These are phyloP conservation scores for Suhomyces faveliae DNA, from an alignment of 805 yeast species.

Conservation along the genomic window DNA sequence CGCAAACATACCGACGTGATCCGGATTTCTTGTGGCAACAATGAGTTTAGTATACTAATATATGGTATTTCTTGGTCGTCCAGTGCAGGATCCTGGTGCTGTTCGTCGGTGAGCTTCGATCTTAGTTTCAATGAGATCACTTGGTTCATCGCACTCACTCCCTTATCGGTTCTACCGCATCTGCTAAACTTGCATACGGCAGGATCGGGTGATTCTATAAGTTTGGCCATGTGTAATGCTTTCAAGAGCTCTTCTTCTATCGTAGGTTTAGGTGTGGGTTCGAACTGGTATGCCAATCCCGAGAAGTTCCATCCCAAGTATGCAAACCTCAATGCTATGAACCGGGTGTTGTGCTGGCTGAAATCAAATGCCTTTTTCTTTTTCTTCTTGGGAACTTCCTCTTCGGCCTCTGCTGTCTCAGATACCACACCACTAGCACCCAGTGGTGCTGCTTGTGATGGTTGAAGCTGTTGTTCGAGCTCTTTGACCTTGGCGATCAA, in stretches of 20 bases:
- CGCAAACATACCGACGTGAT: slow-evolving; percentile 79
- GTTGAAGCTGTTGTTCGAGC: slow-evolving; percentile 42
- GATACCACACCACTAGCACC: neutral
- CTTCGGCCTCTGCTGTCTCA: neutral
- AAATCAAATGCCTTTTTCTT: slow-evolving; percentile 59
- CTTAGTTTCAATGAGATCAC: slow-evolving; percentile 80
- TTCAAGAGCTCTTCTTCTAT: slow-evolving; percentile 76
- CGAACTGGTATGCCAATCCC: slow-evolving; percentile 82
- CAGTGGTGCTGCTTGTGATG: neutral
- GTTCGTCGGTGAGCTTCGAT: slow-evolving; percentile 61
- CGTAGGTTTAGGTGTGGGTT: slow-evolving; percentile 76
- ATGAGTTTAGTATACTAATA: slow-evolving; percentile 67
- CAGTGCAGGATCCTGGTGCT: slow-evolving; percentile 53
- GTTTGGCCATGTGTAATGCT: slow-evolving; percentile 64
- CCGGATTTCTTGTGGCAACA: slow-evolving; percentile 78
- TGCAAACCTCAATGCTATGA: slow-evolving; percentile 78
- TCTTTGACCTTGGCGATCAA: slow-evolving; percentile 55
- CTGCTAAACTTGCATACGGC: slow-evolving; percentile 72
- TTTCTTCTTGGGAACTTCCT: slow-evolving; percentile 18
- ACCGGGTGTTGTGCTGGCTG: slow-evolving; percentile 58
- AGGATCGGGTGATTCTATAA: slow-evolving; percentile 62
- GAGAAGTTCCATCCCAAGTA: slow-evolving; percentile 94
- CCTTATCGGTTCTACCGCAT: slow-evolving; percentile 93
- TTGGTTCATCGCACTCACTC: slow-evolving; percentile 97
- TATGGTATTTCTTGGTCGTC: slow-evolving; percentile 78